phyloP scores from a whole-genome alignment of 2,329 filamentous ascomycete genomes.

The Pseudogymnoascus pannorum region DNA sequence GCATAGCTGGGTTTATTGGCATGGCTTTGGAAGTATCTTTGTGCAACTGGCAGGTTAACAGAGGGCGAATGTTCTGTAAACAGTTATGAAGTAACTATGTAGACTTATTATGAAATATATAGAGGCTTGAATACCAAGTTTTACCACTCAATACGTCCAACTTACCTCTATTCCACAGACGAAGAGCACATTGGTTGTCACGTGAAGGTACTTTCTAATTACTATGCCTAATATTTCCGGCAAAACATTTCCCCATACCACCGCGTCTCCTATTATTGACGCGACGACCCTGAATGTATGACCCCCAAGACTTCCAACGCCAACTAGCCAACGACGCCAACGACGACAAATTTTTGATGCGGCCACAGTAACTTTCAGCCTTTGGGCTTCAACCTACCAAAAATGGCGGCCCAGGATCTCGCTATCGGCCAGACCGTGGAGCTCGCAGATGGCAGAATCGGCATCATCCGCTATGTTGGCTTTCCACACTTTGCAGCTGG shows the following conservation, averaged over 20 bases:
- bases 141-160: not conserved
- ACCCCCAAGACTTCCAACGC: not conserved
- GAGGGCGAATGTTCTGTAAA: constrained; percentile 68
- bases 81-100: not conserved
- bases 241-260: not conserved
- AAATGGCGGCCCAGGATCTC: not conserved
- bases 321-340: not conserved
- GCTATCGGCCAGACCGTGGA: constrained; percentile 39
- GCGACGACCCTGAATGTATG: not conserved
- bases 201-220: not conserved
- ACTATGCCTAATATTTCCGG: not conserved
- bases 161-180: not conserved
- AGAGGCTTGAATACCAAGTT: not conserved
- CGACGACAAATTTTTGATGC: not conserved
- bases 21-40: constrained; percentile 76
- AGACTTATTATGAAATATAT: not conserved
- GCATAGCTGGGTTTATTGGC: constrained; percentile 74
- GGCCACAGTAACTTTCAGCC: not conserved
- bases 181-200: not conserved
- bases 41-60: constrained; percentile 77
- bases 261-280: constrained; percentile 8
- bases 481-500: constrained; percentile 71
- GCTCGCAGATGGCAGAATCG: constrained; percentile 69
- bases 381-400: constrained; percentile 4
- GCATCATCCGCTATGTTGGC: constrained; percentile 74